phyloP scores from a whole-genome alignment of 2,329 filamentous ascomycete species.

The Talaromyces sp. region DNA sequence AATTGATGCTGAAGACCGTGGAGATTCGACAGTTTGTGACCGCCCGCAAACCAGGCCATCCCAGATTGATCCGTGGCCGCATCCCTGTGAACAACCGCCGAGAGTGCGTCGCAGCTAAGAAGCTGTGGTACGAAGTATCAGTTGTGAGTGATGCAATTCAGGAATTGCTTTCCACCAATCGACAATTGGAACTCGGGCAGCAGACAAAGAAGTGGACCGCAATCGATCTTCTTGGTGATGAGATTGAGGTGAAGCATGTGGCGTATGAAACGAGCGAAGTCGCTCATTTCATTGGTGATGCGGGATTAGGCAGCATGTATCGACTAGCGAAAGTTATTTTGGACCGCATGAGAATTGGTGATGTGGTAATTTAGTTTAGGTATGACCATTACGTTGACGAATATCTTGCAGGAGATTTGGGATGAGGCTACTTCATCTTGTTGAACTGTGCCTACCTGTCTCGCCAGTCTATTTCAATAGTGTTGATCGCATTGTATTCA shows the following conservation, averaged over 20 bases:
- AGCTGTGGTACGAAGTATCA: slow-evolving; percentile 38
- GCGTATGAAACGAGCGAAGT: slow-evolving; percentile 20
- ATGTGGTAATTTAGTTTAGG: neutral
- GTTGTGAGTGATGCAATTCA: slow-evolving; percentile 37
- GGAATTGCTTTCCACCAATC: slow-evolving; percentile 32
- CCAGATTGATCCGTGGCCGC: slow-evolving; percentile 28
- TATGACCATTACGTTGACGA: neutral
- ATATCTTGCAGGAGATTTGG: neutral
- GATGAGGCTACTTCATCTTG: neutral
- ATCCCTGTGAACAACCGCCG: slow-evolving; percentile 16
- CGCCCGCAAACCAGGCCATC: slow-evolving; percentile 23
- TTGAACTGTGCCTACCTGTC: neutral
- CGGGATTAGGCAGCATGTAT: slow-evolving; percentile 30
- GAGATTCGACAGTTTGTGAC: slow-evolving; percentile 39
- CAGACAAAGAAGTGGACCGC: slow-evolving; percentile 31
- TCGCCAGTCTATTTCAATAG: neutral
- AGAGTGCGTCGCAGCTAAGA: neutral
- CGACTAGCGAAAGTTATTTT: slow-evolving; percentile 29
- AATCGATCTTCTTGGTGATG: slow-evolving; percentile 29
- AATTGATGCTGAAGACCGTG: slow-evolving; percentile 34
- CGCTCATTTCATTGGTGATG: slow-evolving; percentile 26
- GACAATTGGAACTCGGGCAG: slow-evolving; percentile 33
- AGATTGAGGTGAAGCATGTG: slow-evolving; percentile 20
- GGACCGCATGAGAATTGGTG: slow-evolving; percentile 9
- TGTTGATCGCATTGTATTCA: neutral